A percentile compares a stretch with the other conserved stretches of the same genome.
Evolutionary conservation across 140 eudicot genomes (phyloP).

Genomic region (Senecio squalidus): DNA sequence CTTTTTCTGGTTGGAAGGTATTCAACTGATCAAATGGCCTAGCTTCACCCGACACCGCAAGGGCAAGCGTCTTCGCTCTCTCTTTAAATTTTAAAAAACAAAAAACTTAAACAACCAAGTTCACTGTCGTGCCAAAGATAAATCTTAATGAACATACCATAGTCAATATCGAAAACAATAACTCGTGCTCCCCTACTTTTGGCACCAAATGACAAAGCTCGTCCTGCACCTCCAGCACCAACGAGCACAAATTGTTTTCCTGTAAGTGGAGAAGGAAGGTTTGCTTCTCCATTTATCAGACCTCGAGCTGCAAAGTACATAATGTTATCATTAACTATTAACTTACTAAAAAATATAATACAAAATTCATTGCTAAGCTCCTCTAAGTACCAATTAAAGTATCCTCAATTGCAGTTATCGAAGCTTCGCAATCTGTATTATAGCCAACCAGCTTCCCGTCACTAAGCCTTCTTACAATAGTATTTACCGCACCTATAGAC

Average conservation of each 20-base stretch:
- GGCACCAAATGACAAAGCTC: conserved; percentile 85
- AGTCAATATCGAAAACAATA: conserved; percentile 53
- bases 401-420: conserved; percentile 80
- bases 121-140: no score
- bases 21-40: conserved; percentile 38
- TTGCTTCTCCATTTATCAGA: conserved; percentile 38
- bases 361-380: background rate
- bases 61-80: conserved; percentile 67
- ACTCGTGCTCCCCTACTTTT: conserved; percentile 66
- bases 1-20: conserved; percentile 64
- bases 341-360: no score
- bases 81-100: conserved; percentile 8
- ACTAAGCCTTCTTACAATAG: conserved; percentile 48
- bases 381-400: conserved; percentile 53
- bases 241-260: conserved; percentile 66
- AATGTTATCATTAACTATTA: background rate
- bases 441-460: conserved; percentile 84
- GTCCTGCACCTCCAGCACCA: conserved; percentile 93
- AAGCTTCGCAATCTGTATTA: conserved; percentile 87
- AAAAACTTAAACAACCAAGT: background rate
- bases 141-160: conserved; percentile 44
- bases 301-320: conserved; percentile 35
- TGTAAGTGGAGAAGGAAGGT: conserved; percentile 46
- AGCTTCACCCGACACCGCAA: conserved; percentile 66
- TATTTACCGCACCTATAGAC: conserved; percentile 84